phyloP scores from a whole-genome alignment of 192 early-diverging fungal genomes.

The Coemansia sp. region DNA sequence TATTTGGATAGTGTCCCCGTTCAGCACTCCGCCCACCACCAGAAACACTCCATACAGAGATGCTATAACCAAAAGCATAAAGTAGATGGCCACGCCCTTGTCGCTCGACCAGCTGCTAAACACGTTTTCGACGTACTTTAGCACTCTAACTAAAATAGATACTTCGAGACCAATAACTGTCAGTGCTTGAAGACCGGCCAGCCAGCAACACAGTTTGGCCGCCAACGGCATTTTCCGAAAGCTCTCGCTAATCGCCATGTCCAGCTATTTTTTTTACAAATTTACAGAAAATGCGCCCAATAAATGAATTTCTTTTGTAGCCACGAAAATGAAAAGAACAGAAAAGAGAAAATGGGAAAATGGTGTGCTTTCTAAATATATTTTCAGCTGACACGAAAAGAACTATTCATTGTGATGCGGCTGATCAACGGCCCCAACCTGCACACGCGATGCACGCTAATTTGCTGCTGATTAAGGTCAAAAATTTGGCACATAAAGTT shows the following conservation, averaged over 20 bases:
- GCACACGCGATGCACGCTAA: not conserved
- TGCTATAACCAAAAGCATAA: slow-evolving; percentile 47
- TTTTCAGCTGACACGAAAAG: not conserved
- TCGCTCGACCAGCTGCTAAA: slow-evolving; percentile 51
- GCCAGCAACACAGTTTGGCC: slow-evolving; percentile 40
- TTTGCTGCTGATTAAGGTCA: not conserved
- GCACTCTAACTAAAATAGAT: slow-evolving; percentile 40
- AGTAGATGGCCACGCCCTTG: slow-evolving; percentile 56
- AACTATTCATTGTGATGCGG: not conserved
- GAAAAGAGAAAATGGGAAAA: not conserved
- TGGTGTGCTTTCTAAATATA: not conserved
- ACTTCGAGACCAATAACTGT: slow-evolving; percentile 40
- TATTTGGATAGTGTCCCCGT: slow-evolving; percentile 53
- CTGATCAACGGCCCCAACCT: not conserved
- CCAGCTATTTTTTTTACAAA: not conserved
- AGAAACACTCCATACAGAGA: slow-evolving; percentile 44
- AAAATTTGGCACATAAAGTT: not conserved
- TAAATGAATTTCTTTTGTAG: not conserved
- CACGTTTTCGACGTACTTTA: slow-evolving; percentile 46
- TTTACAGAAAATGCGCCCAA: slow-evolving; percentile 4
- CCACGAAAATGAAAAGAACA: slow-evolving; percentile 10
- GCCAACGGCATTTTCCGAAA: slow-evolving; percentile 51
- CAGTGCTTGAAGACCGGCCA: slow-evolving; percentile 36
- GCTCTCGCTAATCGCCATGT: slow-evolving; percentile 53
- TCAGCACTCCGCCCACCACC: slow-evolving; percentile 43